Evolutionary conservation across 2,329 filamentous ascomycete species (phyloP).

Genomic region (Clarireedia homoeocarpa): DNA sequence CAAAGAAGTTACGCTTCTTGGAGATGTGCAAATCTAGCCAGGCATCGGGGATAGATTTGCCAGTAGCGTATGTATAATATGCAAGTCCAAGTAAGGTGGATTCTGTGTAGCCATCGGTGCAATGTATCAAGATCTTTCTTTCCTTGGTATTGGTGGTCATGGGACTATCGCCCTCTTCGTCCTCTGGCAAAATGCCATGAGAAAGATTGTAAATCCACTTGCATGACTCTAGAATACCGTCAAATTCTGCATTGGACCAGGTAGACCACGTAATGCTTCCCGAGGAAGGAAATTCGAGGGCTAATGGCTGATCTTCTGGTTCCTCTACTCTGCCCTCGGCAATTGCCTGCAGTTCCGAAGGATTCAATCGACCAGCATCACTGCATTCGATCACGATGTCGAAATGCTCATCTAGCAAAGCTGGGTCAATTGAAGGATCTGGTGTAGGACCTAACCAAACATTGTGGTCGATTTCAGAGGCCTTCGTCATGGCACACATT

Average conservation of each 20-base stretch:
- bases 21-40: constrained; percentile 80
- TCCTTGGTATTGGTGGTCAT: constrained; percentile 35
- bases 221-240: constrained; percentile 78
- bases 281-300: constrained; percentile 82
- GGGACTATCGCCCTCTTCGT: constrained; percentile 47
- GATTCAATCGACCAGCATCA: constrained; percentile 72
- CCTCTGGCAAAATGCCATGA: constrained; percentile 13
- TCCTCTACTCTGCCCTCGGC: constrained; percentile 43
- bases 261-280: constrained; percentile 84
- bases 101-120: constrained; percentile 93
- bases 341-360: constrained; percentile 55
- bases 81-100: constrained; percentile 81
- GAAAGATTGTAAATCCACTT: constrained; percentile 77
- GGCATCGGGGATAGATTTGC: constrained; percentile 69
- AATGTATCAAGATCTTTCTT: constrained; percentile 79
- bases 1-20: constrained; percentile 88
- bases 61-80: constrained; percentile 89
- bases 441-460: constrained; percentile 88
- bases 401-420: constrained; percentile 47
- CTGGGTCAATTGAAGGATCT: constrained; percentile 44
- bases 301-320: constrained; percentile 30
- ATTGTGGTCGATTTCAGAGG: constrained; percentile 81
- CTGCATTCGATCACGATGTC: constrained; percentile 85
- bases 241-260: constrained; percentile 74
- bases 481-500: constrained; percentile 88